These are phyloP conservation scores for Vitis amurensis DNA, from an alignment of 164 flowering plant species.

Conservation along the genomic window DNA sequence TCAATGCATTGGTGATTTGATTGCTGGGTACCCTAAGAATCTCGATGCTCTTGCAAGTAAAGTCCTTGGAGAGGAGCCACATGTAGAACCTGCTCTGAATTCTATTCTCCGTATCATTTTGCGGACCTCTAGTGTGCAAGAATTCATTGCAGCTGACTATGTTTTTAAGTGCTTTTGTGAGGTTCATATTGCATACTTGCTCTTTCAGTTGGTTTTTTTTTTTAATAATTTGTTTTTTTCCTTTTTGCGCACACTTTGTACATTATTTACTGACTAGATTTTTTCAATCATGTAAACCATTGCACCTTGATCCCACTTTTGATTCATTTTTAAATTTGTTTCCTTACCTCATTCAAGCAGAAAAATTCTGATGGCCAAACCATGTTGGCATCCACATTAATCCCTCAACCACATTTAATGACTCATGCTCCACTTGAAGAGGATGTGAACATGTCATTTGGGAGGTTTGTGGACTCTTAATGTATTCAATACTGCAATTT, in stretches of 20 bases:
- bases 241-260: neutral
- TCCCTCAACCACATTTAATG: constrained; percentile 58
- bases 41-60: constrained; percentile 68
- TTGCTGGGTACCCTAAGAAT: constrained; percentile 70
- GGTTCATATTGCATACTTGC: constrained; percentile 39
- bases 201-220: constrained; percentile 1
- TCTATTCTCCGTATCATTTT: constrained; percentile 78
- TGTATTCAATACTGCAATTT: constrained; percentile 5
- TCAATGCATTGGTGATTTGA: constrained; percentile 77
- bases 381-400: constrained; percentile 78
- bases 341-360: constrained; percentile 38
- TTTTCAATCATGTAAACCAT: neutral
- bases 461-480: constrained; percentile 57
- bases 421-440: constrained; percentile 58
- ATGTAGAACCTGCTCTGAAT: constrained; percentile 78
- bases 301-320: neutral
- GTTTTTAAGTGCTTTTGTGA: constrained; percentile 86
- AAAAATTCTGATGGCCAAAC: constrained; percentile 75
- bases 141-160: constrained; percentile 84
- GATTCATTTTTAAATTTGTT: constrained; percentile 4
- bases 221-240: neutral
- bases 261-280: neutral
- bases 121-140: constrained; percentile 75
- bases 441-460: constrained; percentile 82
- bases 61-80: constrained; percentile 85